Conservation (phyloP, 2,329 filamentous ascomycete genomes). For the Verticillium nubilum region DNA sequence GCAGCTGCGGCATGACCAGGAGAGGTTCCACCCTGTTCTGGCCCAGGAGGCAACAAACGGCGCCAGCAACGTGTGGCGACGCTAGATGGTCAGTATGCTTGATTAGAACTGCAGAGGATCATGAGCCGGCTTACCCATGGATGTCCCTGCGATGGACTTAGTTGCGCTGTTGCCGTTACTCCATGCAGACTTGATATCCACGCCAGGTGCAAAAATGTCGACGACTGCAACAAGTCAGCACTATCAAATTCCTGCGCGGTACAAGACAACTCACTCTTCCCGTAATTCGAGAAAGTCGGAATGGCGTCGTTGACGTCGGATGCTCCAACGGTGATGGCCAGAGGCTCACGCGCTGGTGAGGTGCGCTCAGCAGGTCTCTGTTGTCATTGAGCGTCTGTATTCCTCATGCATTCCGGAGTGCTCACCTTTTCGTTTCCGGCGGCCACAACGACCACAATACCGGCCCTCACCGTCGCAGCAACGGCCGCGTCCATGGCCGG, state of each 20-base stretch:
- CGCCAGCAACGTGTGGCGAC: background rate
- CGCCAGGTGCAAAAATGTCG: slow-evolving; percentile 37
- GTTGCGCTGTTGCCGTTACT: background rate
- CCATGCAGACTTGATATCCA: slow-evolving; percentile 5
- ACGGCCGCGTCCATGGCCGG: slow-evolving; percentile 34
- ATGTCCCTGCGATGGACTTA: background rate
- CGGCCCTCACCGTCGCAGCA: slow-evolving; percentile 28
- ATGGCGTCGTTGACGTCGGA: slow-evolving; percentile 29
- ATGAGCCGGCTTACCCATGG: background rate
- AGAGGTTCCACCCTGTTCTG: background rate
- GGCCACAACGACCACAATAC: slow-evolving; percentile 38
- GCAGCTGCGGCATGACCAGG: slow-evolving; percentile 1
- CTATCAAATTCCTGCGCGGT: background rate
- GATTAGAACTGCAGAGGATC: background rate
- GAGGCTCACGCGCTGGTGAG: slow-evolving; percentile 38
- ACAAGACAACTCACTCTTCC: background rate
- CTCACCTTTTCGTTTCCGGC: slow-evolving; percentile 35
- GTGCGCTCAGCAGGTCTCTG: background rate
- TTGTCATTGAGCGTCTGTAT: background rate
- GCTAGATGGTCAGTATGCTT: background rate
- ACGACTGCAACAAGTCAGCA: slow-evolving; percentile 17
- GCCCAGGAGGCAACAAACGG: background rate
- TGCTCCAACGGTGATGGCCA: slow-evolving; percentile 45
- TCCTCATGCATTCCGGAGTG: too few species aligned
- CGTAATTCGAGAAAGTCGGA: slow-evolving; percentile 45